A percentile compares a stretch with the other conserved stretches of the same genome.
Evolutionary conservation across 805 yeast species (phyloP).

Genomic region (Ogataea corticis): DNA sequence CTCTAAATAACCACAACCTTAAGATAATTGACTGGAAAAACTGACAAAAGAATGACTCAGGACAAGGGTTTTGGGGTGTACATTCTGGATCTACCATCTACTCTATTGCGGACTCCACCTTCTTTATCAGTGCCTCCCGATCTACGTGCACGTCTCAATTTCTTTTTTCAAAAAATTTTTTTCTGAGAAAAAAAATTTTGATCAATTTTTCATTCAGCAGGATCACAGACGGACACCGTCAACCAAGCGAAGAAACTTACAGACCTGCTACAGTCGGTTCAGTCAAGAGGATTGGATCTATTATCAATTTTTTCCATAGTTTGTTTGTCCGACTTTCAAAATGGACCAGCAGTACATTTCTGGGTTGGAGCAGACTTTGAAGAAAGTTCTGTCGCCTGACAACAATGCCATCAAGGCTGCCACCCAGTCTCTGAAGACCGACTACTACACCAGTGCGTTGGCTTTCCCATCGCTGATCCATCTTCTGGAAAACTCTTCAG

Average conservation of each 20-base stretch:
- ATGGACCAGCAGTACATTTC: slow-evolving; percentile 75
- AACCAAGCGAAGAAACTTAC: not conserved
- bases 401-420: slow-evolving; percentile 81
- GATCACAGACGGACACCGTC: too few relatives aligned
- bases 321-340: slow-evolving; percentile 3
- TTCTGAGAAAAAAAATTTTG: not conserved
- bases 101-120: too few relatives aligned
- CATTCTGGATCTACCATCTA: too few relatives aligned
- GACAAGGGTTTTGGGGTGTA: too few relatives aligned
- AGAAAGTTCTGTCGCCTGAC: slow-evolving; percentile 79
- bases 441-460: slow-evolving; percentile 67
- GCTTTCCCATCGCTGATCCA: slow-evolving; percentile 83
- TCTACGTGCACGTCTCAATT: slow-evolving; percentile 7
- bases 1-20: too few relatives aligned
- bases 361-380: slow-evolving; percentile 76
- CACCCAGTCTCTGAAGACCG: slow-evolving; percentile 67
- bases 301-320: not conserved
- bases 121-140: not conserved
- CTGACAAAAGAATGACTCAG: too few relatives aligned
- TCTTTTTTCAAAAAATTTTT: slow-evolving; percentile 5
- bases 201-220: not conserved
- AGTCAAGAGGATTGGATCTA: not conserved
- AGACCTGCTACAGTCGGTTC: not conserved
- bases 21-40: too few relatives aligned
- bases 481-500: slow-evolving; percentile 67